Base-by-base conservation (phyloP, 192 early-diverging fungal genomes). In the Coemansia sp. region DNA sequence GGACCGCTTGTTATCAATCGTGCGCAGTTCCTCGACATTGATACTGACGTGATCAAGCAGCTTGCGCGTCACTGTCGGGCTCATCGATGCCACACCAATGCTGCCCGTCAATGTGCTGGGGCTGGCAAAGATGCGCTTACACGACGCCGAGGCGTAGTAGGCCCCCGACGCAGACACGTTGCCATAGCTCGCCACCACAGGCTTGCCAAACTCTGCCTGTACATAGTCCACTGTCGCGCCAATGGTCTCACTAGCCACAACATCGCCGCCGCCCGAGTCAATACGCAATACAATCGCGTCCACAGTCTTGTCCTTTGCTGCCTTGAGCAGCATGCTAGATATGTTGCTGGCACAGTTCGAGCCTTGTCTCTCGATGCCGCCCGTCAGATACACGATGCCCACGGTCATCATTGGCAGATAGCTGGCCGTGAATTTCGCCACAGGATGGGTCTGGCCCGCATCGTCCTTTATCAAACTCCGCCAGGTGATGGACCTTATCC, bases 81-180 rank as follows among this genome's bases (percentile, higher is more conserved):
- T 44, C 37, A 78, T 38, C 0, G 78, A 38, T 0, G 83, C 85
- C 1, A 88, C 85, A 20, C 86, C 86, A 39, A 88, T 88, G 27
- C 81, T 82, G 29, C 86, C 86, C 5, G 86, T 88, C 5, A 88
- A 63, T 3, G 84, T 86, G 4, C 70, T 76, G 1, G 85, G 84
- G 32, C 54, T 64, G 18, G 80, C 80, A 36, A 85, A 54, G 28
- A 87, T 87, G 21, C 70, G 66, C 30, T 67, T 57, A 38, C 78
- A 81, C 14, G 68, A 60, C 3, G 78, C 54, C 2, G 81, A 73
- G 11, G 75, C 52, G 59, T 80, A 81, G 64, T 85, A 83, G 9
- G 77, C 83, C 27, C 78, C 76, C 3, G 69, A 76, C 2, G 78
- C 77, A 8, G 76, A 68, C 0, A 65, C 47, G 48, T 80, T 82